Conservation (phyloP, 345 rosid species). For the Cardiospermum halicacabum region DNA sequence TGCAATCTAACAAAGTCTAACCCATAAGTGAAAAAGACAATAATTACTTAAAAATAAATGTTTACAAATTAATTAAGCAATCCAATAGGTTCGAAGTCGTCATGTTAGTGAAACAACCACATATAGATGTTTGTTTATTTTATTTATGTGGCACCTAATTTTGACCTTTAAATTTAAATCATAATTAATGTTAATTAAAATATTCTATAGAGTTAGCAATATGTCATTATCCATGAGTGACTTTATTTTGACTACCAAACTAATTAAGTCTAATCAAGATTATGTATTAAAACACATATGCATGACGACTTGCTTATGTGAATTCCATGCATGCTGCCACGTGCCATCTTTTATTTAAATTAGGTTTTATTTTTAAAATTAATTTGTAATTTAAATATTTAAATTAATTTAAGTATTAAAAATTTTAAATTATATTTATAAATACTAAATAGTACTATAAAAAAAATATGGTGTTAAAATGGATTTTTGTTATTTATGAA, state of each 20-base stretch:
- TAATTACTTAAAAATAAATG: neutral
- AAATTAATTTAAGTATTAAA: no score
- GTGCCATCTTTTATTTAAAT: neutral
- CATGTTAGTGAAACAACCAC: constrained; percentile 53
- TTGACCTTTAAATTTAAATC: constrained; percentile 16
- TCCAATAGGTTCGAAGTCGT: constrained; percentile 14
- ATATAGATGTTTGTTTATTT: constrained; percentile 11
- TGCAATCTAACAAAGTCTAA: constrained; percentile 26
- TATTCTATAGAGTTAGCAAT: constrained; percentile 24
- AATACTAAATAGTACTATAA: no score
- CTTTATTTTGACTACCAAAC: constrained; percentile 36
- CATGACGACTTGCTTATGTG: constrained; percentile 33
- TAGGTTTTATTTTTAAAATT: no score
- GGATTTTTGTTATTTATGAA: neutral
- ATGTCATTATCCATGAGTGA: constrained; percentile 31
- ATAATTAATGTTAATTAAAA: neutral
- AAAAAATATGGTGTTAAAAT: no score
- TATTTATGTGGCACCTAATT: constrained; percentile 29
- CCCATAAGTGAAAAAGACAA: constrained; percentile 16
- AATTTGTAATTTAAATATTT: no score
- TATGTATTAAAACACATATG: constrained; percentile 14
- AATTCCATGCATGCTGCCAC: neutral
- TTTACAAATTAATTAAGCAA: neutral
- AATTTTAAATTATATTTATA: no score
- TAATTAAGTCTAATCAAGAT: constrained; percentile 18